Conservation (phyloP, 139 green algal species). For the Coelastrella sp. region DNA sequence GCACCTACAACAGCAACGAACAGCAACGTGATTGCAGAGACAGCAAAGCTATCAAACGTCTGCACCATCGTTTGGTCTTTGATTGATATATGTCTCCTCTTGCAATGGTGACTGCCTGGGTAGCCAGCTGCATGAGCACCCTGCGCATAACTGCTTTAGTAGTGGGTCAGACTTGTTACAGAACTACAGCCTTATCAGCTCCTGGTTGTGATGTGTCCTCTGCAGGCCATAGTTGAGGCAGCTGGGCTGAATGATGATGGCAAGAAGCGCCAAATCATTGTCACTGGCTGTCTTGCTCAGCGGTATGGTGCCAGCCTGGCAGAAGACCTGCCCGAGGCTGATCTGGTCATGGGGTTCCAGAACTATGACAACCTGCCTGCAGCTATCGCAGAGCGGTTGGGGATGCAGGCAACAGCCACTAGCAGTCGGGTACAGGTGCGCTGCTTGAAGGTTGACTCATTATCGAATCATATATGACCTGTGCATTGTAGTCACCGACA, state of each 20-base stretch:
- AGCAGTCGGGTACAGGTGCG: constrained; percentile 38
- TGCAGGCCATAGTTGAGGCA: constrained; percentile 85
- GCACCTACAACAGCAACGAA: too few relatives aligned
- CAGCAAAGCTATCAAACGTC: too few relatives aligned
- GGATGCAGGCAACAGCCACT: constrained; percentile 26
- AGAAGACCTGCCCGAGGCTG: constrained; percentile 84
- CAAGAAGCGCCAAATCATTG: constrained; percentile 71
- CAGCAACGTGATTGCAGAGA: too few relatives aligned
- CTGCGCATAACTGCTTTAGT: too few relatives aligned
- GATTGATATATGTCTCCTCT: too few relatives aligned
- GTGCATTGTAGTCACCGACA: too few relatives aligned
- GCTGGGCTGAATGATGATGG: constrained; percentile 75
- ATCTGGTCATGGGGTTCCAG: constrained; percentile 88
- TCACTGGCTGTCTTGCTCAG: constrained; percentile 94
- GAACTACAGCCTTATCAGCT: not conserved
- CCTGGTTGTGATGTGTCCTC: not conserved
- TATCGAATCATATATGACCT: too few relatives aligned
- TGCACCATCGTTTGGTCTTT: too few relatives aligned
- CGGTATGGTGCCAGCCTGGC: constrained; percentile 84
- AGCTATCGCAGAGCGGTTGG: constrained; percentile 62
- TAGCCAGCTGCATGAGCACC: too few relatives aligned
- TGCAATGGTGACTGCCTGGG: too few relatives aligned
- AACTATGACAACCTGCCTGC: constrained; percentile 73
- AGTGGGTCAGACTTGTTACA: too few relatives aligned
- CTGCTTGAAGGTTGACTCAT: not conserved